These are phyloP conservation scores for Apostasia shenzhenica DNA, from an alignment of 106 monocot species.

Conservation along the genomic window DNA sequence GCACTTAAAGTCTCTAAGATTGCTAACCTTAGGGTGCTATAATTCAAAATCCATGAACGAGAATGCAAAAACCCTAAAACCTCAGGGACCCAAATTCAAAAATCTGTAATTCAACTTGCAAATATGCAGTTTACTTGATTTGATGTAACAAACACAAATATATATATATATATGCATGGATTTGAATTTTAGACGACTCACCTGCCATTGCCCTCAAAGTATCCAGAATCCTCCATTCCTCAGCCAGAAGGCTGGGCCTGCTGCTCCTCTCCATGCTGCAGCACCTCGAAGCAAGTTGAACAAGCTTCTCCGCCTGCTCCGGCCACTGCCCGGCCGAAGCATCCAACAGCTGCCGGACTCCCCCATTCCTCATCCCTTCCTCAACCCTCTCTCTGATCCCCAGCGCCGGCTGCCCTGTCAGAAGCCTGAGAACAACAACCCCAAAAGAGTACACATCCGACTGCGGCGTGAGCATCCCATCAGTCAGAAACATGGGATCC, in stretches of 20 bases:
- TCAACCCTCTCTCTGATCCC: constrained; percentile 11
- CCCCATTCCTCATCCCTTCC: constrained; percentile 5
- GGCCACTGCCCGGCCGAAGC: constrained; percentile 34
- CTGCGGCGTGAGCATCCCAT: constrained; percentile 8
- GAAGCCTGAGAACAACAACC: constrained; percentile 18
- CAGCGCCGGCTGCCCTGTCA: constrained; percentile 22
- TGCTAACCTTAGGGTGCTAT: too few species aligned
- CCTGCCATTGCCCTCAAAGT: constrained; percentile 15
- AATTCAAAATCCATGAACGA: too few species aligned
- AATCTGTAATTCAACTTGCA: too few species aligned
- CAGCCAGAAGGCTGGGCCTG: constrained; percentile 16
- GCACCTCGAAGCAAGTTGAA: constrained; percentile 22
- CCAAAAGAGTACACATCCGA: constrained; percentile 33
- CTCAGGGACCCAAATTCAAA: too few species aligned
- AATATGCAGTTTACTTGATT: too few species aligned
- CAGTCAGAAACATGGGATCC: constrained; percentile 18
- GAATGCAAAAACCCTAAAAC: too few species aligned
- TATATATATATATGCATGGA: too few species aligned
- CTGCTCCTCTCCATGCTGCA: constrained; percentile 10
- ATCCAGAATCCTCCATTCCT: constrained; percentile 21
- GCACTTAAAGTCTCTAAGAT: too few species aligned
- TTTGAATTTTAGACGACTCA: not conserved
- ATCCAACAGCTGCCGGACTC: constrained; percentile 19
- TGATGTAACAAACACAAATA: too few species aligned
- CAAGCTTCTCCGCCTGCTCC: constrained; percentile 15